Base-by-base conservation (phyloP, 2,329 filamentous ascomycete genomes). In the Graphiopsis chlorocephala region DNA sequence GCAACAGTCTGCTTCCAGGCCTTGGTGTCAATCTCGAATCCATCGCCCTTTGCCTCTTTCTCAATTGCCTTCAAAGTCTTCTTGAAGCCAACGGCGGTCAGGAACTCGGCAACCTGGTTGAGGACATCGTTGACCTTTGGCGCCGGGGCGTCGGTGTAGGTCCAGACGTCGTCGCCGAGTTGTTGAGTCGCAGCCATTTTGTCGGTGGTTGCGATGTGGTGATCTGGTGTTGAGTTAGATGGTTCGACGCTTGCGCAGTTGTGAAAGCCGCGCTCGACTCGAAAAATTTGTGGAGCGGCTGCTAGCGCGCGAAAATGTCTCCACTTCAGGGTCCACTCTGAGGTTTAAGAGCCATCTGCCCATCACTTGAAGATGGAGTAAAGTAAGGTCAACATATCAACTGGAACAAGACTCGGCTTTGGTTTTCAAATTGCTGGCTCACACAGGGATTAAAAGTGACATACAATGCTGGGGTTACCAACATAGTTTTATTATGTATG, bases 41-140 rank as follows among this genome's bases (percentile, higher is more conserved):
- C 72, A n/a, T 73, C 70, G 55, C 71, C 71, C 61, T 71, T 68
- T 15, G 75, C 74, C 60, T 77, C 74, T 38, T 73, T 73, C 33
- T 71, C 56, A 20, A 77, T 65, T 4, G 72, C 69, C 29, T 66
- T 68, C 31, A 72, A 67, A 3, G 74, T 73, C 66, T 75, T 73
- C 26, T 67, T 67, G 67, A 72, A 77, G 23, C 74, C 74, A 55
- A 75, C 67, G 55, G 71, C 68, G 35, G 71, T 67, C 55, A 77
- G 66, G 65, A 75, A 74, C 56, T 72, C 69, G 4, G 68, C 68
- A 42, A 73, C 45, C 59, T 75, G 73, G 31, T 64, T 66, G 23
- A 75, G 60, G n/a, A 62, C 48, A 31, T 62, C 60, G 48, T 45
- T 53, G 23, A 62, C 48, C 25, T 55, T 62, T 15, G 60, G 60